These are phyloP conservation scores for Hirsutella rhossiliensis DNA, from an alignment of 2,329 filamentous ascomycete genomes.

Conservation along the genomic window DNA sequence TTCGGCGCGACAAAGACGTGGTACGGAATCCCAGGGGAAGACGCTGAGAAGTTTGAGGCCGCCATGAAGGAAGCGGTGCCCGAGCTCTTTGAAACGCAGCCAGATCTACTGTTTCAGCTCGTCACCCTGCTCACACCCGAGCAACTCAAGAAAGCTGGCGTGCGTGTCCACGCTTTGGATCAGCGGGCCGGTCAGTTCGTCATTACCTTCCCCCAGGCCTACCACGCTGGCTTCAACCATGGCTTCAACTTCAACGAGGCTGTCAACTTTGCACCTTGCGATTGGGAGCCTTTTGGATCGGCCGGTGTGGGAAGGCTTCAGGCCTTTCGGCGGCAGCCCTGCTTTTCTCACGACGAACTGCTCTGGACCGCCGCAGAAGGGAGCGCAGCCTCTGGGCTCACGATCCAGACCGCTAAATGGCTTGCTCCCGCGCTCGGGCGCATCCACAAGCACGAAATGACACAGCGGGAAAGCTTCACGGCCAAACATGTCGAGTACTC, in stretches of 20 bases:
- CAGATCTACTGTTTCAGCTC: constrained; percentile 89
- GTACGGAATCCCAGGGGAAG: constrained; percentile 93
- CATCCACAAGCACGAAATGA: constrained; percentile 61
- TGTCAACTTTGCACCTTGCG: constrained; percentile 88
- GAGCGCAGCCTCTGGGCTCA: constrained; percentile 49
- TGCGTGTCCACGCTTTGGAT: constrained; percentile 88
- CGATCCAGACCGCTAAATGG: constrained; percentile 91
- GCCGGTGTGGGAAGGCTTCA: constrained; percentile 77
- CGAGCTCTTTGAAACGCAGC: constrained; percentile 92
- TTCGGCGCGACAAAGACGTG: constrained; percentile 97
- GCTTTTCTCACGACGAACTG: constrained; percentile 94
- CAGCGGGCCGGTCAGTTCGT: constrained; percentile 93
- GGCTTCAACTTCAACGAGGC: constrained; percentile 99
- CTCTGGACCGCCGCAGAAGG: constrained; percentile 80
- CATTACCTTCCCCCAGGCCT: constrained; percentile 91
- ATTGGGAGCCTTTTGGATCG: constrained; percentile 91
- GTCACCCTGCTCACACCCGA: constrained; percentile 94
- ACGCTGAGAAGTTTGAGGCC: constrained; percentile 87
- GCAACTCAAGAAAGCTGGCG: constrained; percentile 83
- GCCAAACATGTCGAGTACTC: constrained; percentile 46
- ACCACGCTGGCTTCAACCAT: constrained; percentile 97
- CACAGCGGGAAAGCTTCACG: constrained; percentile 56
- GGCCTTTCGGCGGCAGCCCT: constrained; percentile 80
- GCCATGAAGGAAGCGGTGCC: constrained; percentile 94
- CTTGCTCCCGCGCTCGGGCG: constrained; percentile 75